A percentile compares a stretch with the other conserved stretches of the same genome.
Evolutionary conservation across 768 basidiomycete genomes (phyloP).

Genomic region (Rhodotorula paludigena): DNA sequence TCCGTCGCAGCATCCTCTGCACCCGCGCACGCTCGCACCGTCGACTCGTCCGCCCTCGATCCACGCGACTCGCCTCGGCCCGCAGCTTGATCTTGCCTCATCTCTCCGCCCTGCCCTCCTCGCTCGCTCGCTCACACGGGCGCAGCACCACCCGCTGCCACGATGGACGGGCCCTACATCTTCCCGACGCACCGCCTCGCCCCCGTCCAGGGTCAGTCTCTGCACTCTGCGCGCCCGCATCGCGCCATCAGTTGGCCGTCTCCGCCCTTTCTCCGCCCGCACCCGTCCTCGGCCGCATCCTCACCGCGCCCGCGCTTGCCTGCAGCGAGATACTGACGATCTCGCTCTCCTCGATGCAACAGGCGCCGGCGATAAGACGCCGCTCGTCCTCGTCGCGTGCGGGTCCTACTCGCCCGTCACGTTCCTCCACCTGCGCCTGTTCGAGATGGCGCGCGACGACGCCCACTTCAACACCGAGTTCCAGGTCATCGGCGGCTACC

Average conservation of each 20-base stretch:
- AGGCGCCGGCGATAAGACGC: conserved; percentile 51
- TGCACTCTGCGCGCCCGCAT: not conserved
- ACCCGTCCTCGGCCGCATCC: not conserved
- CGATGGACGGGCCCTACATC: conserved; percentile 46
- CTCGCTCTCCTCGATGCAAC: not conserved
- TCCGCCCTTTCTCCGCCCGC: not conserved
- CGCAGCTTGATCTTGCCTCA: too few species aligned
- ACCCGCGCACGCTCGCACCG: too few species aligned
- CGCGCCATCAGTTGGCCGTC: not conserved
- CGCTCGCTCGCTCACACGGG: too few species aligned
- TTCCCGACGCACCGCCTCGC: conserved; percentile 48
- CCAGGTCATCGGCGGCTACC: conserved; percentile 90
- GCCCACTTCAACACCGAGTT: conserved; percentile 84
- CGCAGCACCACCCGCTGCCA: too few species aligned
- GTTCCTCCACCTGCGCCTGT: conserved; percentile 65
- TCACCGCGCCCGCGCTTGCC: not conserved
- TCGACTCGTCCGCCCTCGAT: too few species aligned
- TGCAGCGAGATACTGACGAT: not conserved
- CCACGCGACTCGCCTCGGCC: too few species aligned
- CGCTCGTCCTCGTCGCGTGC: conserved; percentile 92
- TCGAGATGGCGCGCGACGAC: conserved; percentile 99
- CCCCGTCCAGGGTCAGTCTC: conserved; percentile 46
- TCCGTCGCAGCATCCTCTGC: too few species aligned
- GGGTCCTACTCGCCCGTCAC: conserved; percentile 51
- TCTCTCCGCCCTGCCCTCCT: not conserved